Base-by-base conservation (phyloP, 1,284 basidiomycete species). In the Clitocybe nebularis region DNA sequence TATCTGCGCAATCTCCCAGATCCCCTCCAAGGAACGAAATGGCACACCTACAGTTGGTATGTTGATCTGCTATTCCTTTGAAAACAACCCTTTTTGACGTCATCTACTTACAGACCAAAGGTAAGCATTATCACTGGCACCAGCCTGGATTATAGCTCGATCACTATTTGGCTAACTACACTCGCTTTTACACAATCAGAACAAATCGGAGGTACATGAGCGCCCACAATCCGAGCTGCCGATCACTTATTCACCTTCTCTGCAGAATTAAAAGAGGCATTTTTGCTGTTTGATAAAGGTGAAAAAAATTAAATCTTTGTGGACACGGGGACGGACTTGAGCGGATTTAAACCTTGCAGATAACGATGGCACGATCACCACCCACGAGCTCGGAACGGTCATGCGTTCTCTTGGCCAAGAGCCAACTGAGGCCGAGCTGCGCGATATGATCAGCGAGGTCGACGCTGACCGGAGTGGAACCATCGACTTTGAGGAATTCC, bases 351-450 rank as follows among this genome's bases (percentile, higher is more conserved):
- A 7, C 24, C n/a, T 26, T 9, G 13, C 51, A 93, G 93, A 97
- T 59, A 90, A 90, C 56, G 93, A 97, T 78, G 94, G 94, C 64
- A 94, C 91, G 41, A 97, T 98, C 77, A 96, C 93, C 47, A 89
- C 89, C 53, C 85, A 84, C 58, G 94, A 98, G 72, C 89, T 97
- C 55, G 93, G 93, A 50, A 93, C 89, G 37, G 93, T 97, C 59
- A 96, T 97, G 94, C 84, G 90, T 52, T 92, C 91, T 40, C 76
- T 97, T 11, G 94, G 94, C 13, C 92, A 95, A 72, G 94, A 93
- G 71, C 93, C 93, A 1, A 94, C 93, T 37, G 91, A 97, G 60
- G 84, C 84, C 5, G 92, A 98, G 71, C 77, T 98, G 36, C 84
- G 90, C 63, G 89, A 95, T 70, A 97, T 98, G 91, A 92, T 94